Evolutionary conservation across 2,329 filamentous ascomycete species (phyloP), one percentile per base, ranked within the genome.

Genomic region (Biscogniauxia mediterranea): DNA sequence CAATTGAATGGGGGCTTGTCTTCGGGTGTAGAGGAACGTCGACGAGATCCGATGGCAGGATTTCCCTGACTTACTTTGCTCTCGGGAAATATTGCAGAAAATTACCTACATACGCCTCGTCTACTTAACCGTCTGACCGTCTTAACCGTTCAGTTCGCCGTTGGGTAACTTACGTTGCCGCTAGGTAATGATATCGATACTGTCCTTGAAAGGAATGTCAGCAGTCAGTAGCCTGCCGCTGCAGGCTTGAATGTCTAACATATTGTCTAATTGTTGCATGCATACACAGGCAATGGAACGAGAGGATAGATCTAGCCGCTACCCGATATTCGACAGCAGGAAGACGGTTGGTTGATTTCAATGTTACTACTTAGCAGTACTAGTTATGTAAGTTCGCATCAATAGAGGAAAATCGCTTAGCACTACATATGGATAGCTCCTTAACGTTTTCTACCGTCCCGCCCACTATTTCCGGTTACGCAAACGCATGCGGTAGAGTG

Each of bases 51-150:
- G 53, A 56, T 57, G 38, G 54, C 19, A 25, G 54, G 38, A 51
- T 26, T 28, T 28, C 58, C 23, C 23, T 54, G 57, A 60, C 54
- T 55, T 57, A 65, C n/a, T n/a, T n/a, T 65, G 56, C 57, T 61
- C 58, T 60, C 62, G 61, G 64, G 60, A 58, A 57, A 53, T 54
- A 56, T 60, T 56, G 38, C 26, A 21, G 58, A 54, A 23, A 50
- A 54, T 8, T 13, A 32, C 3, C 28, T 13, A 32, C 28, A 46
- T 38, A 38, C 32, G 32, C 2, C 38, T 46, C 38, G 13, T 46
- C 38, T 57, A 55, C 66, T 66, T 68, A 68, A n/a, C n/a, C n/a
- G n/a, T 51, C 5, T 23, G 5, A 23, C 66, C 64, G 66, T 51
- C 61, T 64, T 66, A 68, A 57, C 64, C 64, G 52, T 62, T 56